Percentiles rank a stretch among this genome's conserved stretches.
These are phyloP conservation scores for Meyerozyma guilliermondii DNA, from an alignment of 1,139 yeast species.

Conservation along the genomic window DNA sequence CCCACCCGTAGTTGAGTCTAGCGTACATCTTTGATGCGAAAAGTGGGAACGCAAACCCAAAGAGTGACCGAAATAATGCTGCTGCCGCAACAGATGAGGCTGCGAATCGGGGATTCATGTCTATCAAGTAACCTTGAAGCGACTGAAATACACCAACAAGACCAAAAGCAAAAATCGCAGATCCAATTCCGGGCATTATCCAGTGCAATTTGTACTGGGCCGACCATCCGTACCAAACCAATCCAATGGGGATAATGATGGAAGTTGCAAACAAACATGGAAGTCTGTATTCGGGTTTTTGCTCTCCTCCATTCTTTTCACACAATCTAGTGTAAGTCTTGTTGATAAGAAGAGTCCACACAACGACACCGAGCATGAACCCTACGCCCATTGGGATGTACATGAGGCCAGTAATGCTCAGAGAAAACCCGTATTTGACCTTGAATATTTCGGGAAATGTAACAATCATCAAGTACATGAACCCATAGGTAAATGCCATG, in stretches of 20 bases:
- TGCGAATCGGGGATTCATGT: conserved; percentile 40
- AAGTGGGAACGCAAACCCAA: conserved; percentile 41
- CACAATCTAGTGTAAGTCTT: conserved; percentile 25
- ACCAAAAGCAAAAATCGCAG: conserved; percentile 40
- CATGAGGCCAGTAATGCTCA: conserved; percentile 36
- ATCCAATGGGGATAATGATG: conserved; percentile 32
- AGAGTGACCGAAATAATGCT: conserved; percentile 39
- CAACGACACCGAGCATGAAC: conserved; percentile 32
- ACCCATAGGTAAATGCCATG: conserved; percentile 44
- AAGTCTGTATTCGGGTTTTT: conserved; percentile 40
- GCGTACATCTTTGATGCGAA: conserved; percentile 38
- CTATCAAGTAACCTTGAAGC: conserved; percentile 39
- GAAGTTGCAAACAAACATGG: conserved; percentile 39
- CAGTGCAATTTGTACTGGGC: conserved; percentile 37
- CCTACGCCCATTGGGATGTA: conserved; percentile 45
- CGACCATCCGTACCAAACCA: conserved; percentile 46
- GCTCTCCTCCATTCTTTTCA: conserved; percentile 27
- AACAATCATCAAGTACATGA: conserved; percentile 43
- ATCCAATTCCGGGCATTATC: conserved; percentile 44
- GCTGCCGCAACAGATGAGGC: conserved; percentile 46
- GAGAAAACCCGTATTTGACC: conserved; percentile 29
- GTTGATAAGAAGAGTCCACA: conserved; percentile 35
- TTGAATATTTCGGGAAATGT: conserved; percentile 37
- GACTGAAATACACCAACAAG: conserved; percentile 42
- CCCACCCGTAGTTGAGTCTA: conserved; percentile 41